Percentiles rank a stretch among this genome's conserved stretches.
Evolutionary conservation across 2,329 filamentous ascomycete species (phyloP).

Genomic region (Cytospora piceicola): DNA sequence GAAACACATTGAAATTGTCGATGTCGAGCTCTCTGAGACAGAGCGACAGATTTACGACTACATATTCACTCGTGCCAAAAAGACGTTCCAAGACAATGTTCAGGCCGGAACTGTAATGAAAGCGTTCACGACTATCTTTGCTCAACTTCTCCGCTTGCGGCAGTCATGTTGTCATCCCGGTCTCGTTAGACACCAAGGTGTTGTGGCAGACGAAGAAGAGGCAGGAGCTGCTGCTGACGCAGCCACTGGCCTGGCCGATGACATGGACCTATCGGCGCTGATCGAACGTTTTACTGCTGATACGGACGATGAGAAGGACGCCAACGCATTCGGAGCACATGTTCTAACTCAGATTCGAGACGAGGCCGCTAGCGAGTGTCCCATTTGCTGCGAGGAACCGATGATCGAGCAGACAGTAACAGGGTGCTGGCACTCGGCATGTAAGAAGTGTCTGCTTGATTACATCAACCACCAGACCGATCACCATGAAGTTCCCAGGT

Average conservation of each 20-base stretch:
- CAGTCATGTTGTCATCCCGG: slow-evolving; percentile 95
- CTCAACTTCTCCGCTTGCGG: slow-evolving; percentile 88
- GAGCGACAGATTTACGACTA: slow-evolving; percentile 93
- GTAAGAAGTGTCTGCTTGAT: slow-evolving; percentile 87
- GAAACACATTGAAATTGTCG: slow-evolving; percentile 81
- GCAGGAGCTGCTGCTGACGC: slow-evolving; percentile 78
- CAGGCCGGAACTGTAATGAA: slow-evolving; percentile 93
- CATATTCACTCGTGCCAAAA: slow-evolving; percentile 81
- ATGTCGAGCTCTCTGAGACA: slow-evolving; percentile 80
- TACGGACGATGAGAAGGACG: slow-evolving; percentile 63
- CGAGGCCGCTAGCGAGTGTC: slow-evolving; percentile 87
- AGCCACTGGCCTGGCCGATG: slow-evolving; percentile 81
- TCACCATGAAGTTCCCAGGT: slow-evolving; percentile 75
- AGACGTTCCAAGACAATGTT: slow-evolving; percentile 82
- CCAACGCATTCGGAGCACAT: slow-evolving; percentile 79
- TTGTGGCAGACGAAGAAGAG: slow-evolving; percentile 87
- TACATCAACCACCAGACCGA: slow-evolving; percentile 87
- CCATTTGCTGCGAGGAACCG: slow-evolving; percentile 85
- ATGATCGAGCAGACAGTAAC: slow-evolving; percentile 96
- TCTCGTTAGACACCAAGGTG: slow-evolving; percentile 80
- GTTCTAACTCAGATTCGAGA: slow-evolving; percentile 90
- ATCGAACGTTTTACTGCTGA: slow-evolving; percentile 81
- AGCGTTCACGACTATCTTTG: slow-evolving; percentile 95
- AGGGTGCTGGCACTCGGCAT: slow-evolving; percentile 96
- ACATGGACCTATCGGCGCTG: slow-evolving; percentile 90